phyloP scores from a whole-genome alignment of 108 stramenopile genomes.

The Skeletonema tropicum region DNA sequence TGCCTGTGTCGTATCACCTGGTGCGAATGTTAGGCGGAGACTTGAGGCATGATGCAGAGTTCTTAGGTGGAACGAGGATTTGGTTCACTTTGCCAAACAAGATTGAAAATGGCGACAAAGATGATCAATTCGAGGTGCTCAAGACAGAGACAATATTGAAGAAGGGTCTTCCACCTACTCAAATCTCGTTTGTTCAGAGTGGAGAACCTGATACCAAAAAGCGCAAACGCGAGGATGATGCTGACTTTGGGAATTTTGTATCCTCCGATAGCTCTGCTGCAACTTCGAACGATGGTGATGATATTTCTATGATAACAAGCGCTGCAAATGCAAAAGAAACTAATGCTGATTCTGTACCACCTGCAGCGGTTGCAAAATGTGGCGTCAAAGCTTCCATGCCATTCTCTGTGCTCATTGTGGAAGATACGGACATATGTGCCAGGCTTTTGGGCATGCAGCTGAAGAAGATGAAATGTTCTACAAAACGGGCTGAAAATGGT shows the following conservation, averaged over 20 bases:
- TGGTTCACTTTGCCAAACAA: slow-evolving; percentile 23
- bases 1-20: slow-evolving; percentile 52
- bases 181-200: not conserved
- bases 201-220: not conserved
- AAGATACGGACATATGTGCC: slow-evolving; percentile 62
- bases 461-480: slow-evolving; percentile 34
- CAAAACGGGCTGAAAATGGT: slow-evolving; percentile 52
- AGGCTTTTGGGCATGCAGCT: slow-evolving; percentile 35
- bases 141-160: slow-evolving; percentile 25
- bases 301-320: not conserved
- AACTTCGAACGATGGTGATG: not conserved
- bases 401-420: slow-evolving; percentile 57
- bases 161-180: slow-evolving; percentile 10
- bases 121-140: slow-evolving; percentile 5
- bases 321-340: not conserved
- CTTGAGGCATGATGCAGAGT: slow-evolving; percentile 31
- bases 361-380: slow-evolving; percentile 33
- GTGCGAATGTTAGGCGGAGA: slow-evolving; percentile 52
- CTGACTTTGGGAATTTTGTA: slow-evolving; percentile 17
- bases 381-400: slow-evolving; percentile 37
- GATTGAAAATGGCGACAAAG: not conserved
- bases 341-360: slow-evolving; percentile 2
- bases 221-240: slow-evolving; percentile 17
- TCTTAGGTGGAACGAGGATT: slow-evolving; percentile 20
- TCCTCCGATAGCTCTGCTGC: slow-evolving; percentile 4